Evolutionary conservation across 768 basidiomycete species (phyloP), one percentile per base, ranked within the genome.

Genomic region (Boletellus emodensis): DNA sequence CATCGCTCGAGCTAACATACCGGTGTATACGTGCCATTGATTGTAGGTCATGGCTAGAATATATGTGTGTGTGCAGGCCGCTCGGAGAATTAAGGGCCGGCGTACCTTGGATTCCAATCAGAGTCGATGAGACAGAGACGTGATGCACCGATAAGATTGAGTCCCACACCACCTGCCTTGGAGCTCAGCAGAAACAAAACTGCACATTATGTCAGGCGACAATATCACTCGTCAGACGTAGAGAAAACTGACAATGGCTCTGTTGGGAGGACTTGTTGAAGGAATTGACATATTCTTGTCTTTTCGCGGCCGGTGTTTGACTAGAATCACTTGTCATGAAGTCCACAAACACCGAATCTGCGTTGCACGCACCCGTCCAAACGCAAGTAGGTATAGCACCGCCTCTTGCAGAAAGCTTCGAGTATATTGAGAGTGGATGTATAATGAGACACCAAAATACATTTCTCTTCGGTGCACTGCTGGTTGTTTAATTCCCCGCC

Each of bases 21-120:
- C 92, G 80, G 69, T 95, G 91, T 63, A 94, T 95, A 43, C 95
- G 82, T 45, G 94, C 95, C 95, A 98, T 98, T 2, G 96, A 87
- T 68, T 99, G 96, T 15, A 94, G 68, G 70, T 99, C 96, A 60
- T 89, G 89, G 60, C 88, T 91, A 48, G 18, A 32, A 41, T 11
- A 24, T 0, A 28, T 22, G 48, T 0, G 28, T 26, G 48, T 28
- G 51, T 47, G n/a, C 44, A 17, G 20, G 17, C 30, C n/a, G 22
- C 26, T 35, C 34, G n/a, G 43, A 48, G 37, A 26, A 30, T 24
- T 24, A 33, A 22, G 22, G 34, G 9, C 15, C 4, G 15, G 52
- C 63, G 44, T 44, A 83, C 85, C 89, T 90, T 33, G 93, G 93
- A 70, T 94, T 95, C 93, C 93, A 96, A 61, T 94, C 93, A 17